These are phyloP conservation scores for Capillidium heterosporum DNA, from an alignment of 371 early-diverging fungal genomes.

Conservation along the genomic window DNA sequence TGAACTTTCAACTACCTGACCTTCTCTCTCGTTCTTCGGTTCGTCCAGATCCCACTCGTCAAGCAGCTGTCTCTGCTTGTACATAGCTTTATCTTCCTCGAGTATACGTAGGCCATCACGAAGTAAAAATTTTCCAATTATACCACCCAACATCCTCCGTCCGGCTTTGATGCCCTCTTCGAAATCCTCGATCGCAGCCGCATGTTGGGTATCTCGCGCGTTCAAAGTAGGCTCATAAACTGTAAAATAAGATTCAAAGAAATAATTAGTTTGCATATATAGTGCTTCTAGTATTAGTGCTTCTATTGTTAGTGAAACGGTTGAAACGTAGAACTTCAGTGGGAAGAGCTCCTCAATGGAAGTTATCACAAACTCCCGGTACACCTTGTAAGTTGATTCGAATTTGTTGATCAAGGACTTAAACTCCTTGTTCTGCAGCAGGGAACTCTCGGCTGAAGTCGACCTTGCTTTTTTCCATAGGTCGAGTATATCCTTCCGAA, in stretches of 20 bases:
- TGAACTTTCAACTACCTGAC: not conserved
- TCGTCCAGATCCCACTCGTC: slow-evolving; percentile 25
- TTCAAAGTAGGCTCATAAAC: slow-evolving; percentile 26
- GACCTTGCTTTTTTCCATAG: no score
- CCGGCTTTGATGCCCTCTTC: slow-evolving; percentile 48
- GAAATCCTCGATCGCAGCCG: slow-evolving; percentile 32
- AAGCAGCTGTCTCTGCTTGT: slow-evolving; percentile 41
- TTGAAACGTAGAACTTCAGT: slow-evolving; percentile 24
- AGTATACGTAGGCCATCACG: slow-evolving; percentile 50
- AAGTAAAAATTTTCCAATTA: slow-evolving; percentile 45
- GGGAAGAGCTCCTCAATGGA: slow-evolving; percentile 8
- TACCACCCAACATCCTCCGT: slow-evolving; percentile 41
- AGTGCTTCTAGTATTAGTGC: slow-evolving; percentile 55
- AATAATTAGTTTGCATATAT: not conserved
- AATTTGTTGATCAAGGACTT: no score
- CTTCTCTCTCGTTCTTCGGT: slow-evolving; percentile 9
- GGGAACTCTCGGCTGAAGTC: no score
- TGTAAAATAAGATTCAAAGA: not conserved
- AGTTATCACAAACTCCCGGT: no score
- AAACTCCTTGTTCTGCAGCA: no score
- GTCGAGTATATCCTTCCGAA: no score
- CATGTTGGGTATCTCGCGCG: slow-evolving; percentile 29
- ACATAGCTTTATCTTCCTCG: slow-evolving; percentile 42
- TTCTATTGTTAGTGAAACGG: slow-evolving; percentile 33
- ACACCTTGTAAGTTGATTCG: no score